Evolutionary conservation across 352 stramenopile species (phyloP), one percentile per base, ranked within the genome.

Genomic region (Phytophthora pseudosyringae): DNA sequence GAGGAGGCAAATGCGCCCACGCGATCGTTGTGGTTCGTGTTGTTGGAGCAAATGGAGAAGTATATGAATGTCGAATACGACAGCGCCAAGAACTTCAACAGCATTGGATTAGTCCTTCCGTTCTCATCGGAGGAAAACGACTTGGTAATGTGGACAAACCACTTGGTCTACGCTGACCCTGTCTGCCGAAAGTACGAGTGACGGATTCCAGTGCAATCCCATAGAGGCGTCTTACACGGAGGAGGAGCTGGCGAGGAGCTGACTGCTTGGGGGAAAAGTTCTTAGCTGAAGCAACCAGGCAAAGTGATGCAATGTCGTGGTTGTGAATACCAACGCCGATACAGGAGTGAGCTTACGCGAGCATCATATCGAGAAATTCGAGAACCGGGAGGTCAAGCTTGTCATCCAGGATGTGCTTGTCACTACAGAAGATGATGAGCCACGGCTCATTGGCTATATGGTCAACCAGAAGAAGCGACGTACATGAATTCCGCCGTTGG

Each of bases 41-140:
- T 96, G 29, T 63, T 93, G 45, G 78, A 78, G 12, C 67, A 78
- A 25, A 71, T 76, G 43, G 82, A 95, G 16, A 81, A 85, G 50
- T 96, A 84, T 47, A 32, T 92, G 67, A 96, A 96, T 58, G 47
- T 80, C 9, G 86, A 95, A 74, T 96, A 96, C 69, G 81, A 94
- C 69, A 73, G 59, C 25, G 77, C 76, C 25, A 93, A 94, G 71
- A 96, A 93, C 64, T 93, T 92, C 61, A 92, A 93, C 73, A 95
- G 87, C 50, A 82, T 92, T 52, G 84, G 88, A 15, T 75, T 92
- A 45, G 70, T 92, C 15, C 73, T 95, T 15, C 84, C 86, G 7
- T 93, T 93, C 49, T 93, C 81, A 12, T 86, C 83, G 2, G 86
- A 93, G 49, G 86, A 95, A 83, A 85, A 91, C 13, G 84, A 94